phyloP scores from a whole-genome alignment of 176 grass and related monocot species.

The Oryza meyeriana region DNA sequence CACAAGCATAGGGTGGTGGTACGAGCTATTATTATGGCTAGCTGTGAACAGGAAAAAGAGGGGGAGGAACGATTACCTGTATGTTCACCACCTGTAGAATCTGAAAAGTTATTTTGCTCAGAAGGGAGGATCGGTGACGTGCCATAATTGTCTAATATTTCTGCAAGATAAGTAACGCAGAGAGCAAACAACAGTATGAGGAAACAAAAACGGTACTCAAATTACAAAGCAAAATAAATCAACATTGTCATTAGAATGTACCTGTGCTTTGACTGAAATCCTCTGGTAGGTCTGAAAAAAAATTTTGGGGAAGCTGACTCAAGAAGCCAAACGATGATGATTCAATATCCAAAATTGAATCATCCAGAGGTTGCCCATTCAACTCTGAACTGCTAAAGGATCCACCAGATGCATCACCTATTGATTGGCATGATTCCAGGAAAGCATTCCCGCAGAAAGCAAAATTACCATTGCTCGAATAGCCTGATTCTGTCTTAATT shows the following conservation, averaged over 20 bases:
- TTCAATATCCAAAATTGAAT: slow-evolving; percentile 81
- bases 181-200: neutral
- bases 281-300: slow-evolving; percentile 85
- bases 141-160: slow-evolving; percentile 82
- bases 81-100: slow-evolving; percentile 65
- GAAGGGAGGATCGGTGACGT: slow-evolving; percentile 63
- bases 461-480: slow-evolving; percentile 78
- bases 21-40: neutral
- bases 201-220: neutral
- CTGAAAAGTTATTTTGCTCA: slow-evolving; percentile 82
- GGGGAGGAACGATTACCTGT: slow-evolving; percentile 30
- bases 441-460: slow-evolving; percentile 67
- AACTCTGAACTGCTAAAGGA: slow-evolving; percentile 92
- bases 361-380: slow-evolving; percentile 72
- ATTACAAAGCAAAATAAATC: neutral
- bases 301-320: slow-evolving; percentile 80
- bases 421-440: slow-evolving; percentile 74
- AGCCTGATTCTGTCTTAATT: slow-evolving; percentile 81
- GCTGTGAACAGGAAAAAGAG: neutral
- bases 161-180: slow-evolving; percentile 35
- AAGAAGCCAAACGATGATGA: slow-evolving; percentile 73
- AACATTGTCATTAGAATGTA: slow-evolving; percentile 26
- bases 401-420: slow-evolving; percentile 82
- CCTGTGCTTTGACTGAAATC: slow-evolving; percentile 84
- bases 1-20: neutral